These are phyloP conservation scores for Lyophyllum atratum DNA, from an alignment of 768 basidiomycete genomes.

Conservation along the genomic window DNA sequence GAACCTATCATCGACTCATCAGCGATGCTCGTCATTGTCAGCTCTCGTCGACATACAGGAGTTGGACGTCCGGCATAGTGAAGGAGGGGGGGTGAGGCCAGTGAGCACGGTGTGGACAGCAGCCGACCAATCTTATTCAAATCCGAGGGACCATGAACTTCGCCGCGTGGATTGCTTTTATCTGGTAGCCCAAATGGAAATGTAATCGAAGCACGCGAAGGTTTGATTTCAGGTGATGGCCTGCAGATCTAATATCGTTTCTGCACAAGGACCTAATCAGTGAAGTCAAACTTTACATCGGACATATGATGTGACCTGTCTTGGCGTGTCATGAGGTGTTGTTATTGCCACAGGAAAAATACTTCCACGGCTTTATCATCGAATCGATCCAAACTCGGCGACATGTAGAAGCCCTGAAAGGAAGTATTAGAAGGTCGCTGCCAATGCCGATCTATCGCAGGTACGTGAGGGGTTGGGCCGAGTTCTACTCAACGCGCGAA, in stretches of 20 bases:
- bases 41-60: slow-evolving; percentile 10
- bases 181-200: neutral
- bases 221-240: slow-evolving; percentile 2
- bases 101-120: neutral
- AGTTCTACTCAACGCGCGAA: no score
- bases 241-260: neutral
- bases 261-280: neutral
- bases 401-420: neutral
- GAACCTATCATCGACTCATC: slow-evolving; percentile 16
- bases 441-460: no score
- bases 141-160: neutral
- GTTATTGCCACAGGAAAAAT: neutral
- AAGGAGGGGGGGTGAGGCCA: neutral
- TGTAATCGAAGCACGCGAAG: slow-evolving; percentile 4
- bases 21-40: neutral
- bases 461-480: no score
- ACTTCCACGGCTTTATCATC: neutral
- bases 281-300: neutral
- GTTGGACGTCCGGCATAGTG: slow-evolving; percentile 19
- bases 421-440: neutral
- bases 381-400: neutral
- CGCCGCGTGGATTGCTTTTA: neutral
- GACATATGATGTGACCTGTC: neutral
- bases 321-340: neutral
- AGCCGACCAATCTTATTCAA: slow-evolving; percentile 2